Evolutionary conservation across 352 stramenopile genomes (phyloP), one percentile per base, ranked within the genome.

Genomic region (Globisporangium paroecandrum): DNA sequence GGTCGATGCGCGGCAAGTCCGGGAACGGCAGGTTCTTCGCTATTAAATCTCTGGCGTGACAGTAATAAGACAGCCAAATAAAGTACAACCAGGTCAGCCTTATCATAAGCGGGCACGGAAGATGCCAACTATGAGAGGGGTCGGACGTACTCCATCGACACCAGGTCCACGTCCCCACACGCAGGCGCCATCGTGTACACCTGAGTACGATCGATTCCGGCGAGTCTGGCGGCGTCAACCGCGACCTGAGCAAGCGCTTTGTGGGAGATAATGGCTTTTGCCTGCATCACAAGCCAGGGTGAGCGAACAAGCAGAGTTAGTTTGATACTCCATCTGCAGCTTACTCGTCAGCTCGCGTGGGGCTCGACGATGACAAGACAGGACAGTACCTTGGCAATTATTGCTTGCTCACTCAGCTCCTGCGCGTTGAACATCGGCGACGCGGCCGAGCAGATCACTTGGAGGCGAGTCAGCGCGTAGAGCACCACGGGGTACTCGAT

Each of bases 401-500:
- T 47, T 7, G 85, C 61, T 66, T 89, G 81, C 24, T 71, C 60
- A 10, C 66, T 67, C 4, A 87, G 63, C 34, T 85, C 79, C 1
- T 73, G 24, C 1, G 69, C 66, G n/a, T 73, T 74, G 56, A 87
- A 75, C 58, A 82, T 41, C 2, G 78, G 73, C 1, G 77, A 77
- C 55, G 77, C 74, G 10, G 78, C 68, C 36, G 78, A 81, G 47
- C 74, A 78, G 36, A 82, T 74, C 15, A 72, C 81, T 18, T 76
- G 69, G 15, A 89, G 47, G 3, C 73, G 69, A 29, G 74, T 78
- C 5, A 86, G 60, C 4, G 81, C 81, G 24, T 82, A 56, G 55
- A 83, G 78, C 18, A 84, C 64, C 22, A 85, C 51, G 1, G 77
- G 70, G 27, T 78, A 89, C 58, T 89, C 77, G n/a, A 87, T 61